These are phyloP conservation scores for Iodosphaeria phyllophila DNA, from an alignment of 2,329 filamentous ascomycete genomes.

Conservation along the genomic window DNA sequence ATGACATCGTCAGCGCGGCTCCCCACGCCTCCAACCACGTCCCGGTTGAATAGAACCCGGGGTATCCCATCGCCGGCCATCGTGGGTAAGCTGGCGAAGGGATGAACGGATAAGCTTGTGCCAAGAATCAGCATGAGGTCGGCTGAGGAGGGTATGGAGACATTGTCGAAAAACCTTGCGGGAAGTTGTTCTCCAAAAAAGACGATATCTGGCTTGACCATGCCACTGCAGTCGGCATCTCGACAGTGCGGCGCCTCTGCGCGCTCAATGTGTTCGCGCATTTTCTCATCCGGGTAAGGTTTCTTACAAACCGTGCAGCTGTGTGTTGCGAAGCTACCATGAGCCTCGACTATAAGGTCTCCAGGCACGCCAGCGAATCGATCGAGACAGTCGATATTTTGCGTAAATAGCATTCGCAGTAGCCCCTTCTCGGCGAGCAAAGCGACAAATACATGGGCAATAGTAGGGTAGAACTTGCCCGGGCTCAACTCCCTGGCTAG, in stretches of 20 bases:
- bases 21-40: constrained; percentile 65
- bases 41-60: constrained; percentile 72
- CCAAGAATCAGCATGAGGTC: constrained; percentile 77
- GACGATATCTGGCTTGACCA: constrained; percentile 88
- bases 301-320: constrained; percentile 76
- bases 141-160: constrained; percentile 34
- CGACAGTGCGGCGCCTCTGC: constrained; percentile 55
- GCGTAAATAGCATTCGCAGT: constrained; percentile 76
- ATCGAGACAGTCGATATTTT: constrained; percentile 96
- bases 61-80: constrained; percentile 44
- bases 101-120: constrained; percentile 72
- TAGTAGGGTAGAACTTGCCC: constrained; percentile 70
- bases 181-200: constrained; percentile 64
- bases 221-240: constrained; percentile 43
- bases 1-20: constrained; percentile 68
- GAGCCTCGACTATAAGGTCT: constrained; percentile 76
- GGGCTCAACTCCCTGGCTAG: constrained; percentile 86
- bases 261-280: constrained; percentile 48
- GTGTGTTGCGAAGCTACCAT: constrained; percentile 86
- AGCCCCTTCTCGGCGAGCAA: constrained; percentile 64
- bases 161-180: constrained; percentile 40
- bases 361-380: constrained; percentile 66
- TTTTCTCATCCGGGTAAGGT: constrained; percentile 52
- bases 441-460: constrained; percentile 77
- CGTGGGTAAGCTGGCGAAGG: constrained; percentile 66